A percentile compares a stretch with the other conserved stretches of the same genome.
These are phyloP conservation scores for Eleusine indica DNA, from an alignment of 176 grass and related monocot genomes.

Conservation along the genomic window DNA sequence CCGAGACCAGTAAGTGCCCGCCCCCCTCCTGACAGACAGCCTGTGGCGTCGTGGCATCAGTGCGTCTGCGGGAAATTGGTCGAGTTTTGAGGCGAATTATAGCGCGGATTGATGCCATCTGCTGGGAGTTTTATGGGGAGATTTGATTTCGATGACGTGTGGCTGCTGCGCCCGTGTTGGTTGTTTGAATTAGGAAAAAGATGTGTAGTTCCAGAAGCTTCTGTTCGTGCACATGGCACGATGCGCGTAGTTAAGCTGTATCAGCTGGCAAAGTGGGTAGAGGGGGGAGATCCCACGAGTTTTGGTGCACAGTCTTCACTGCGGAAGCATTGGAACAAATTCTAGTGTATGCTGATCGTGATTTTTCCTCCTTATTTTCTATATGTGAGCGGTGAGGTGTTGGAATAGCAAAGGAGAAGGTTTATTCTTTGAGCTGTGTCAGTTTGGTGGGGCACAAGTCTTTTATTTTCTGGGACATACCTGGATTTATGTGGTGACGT, in stretches of 20 bases:
- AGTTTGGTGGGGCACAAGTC: slow-evolving; percentile 6
- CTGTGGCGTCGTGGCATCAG: not conserved
- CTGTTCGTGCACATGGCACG: not conserved
- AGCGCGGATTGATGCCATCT: not conserved
- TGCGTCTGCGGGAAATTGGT: not conserved
- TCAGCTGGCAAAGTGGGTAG: not conserved
- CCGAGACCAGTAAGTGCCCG: slow-evolving; percentile 76
- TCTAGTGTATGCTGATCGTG: not conserved
- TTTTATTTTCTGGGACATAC: not conserved
- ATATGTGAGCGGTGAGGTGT: not conserved
- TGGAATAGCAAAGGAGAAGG: not conserved
- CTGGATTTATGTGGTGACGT: not conserved
- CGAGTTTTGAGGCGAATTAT: not conserved
- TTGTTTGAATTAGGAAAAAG: not conserved
- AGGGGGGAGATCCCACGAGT: not conserved
- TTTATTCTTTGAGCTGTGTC: not conserved
- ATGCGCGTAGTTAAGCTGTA: not conserved
- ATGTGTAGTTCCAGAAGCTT: slow-evolving; percentile 8
- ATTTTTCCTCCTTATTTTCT: not conserved
- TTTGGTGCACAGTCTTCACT: not conserved
- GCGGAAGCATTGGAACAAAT: not conserved
- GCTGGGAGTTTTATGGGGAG: not conserved
- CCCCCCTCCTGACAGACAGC: not conserved
- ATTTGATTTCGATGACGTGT: not conserved
- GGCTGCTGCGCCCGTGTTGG: not conserved